Evolutionary conservation across 768 basidiomycete genomes (phyloP).

Genomic region (Arthromyces matolae): DNA sequence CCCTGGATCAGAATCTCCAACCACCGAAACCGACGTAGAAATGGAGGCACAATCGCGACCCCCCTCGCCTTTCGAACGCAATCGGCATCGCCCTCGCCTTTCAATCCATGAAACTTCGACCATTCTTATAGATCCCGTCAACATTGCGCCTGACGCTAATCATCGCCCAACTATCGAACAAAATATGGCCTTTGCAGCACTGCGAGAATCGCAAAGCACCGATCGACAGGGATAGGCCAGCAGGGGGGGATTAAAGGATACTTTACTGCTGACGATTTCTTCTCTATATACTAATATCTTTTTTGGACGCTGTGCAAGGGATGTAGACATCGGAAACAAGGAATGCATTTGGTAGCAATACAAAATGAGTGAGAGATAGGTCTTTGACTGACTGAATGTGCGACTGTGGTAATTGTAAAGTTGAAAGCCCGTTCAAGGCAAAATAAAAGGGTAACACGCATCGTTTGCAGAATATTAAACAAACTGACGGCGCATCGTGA

Average conservation of each 20-base stretch:
- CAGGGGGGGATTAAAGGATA: slow-evolving; percentile 12
- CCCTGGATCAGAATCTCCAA: slow-evolving; percentile 37
- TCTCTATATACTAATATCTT: too few relatives aligned
- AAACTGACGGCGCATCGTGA: slow-evolving; percentile 35
- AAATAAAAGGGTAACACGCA: slow-evolving; percentile 13
- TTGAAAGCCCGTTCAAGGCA: too few relatives aligned
- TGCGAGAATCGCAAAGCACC: slow-evolving; percentile 45
- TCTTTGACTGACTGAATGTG: too few relatives aligned
- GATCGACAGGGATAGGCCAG: slow-evolving; percentile 14
- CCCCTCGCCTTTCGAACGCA: slow-evolving; percentile 40
- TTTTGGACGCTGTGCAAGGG: too few relatives aligned
- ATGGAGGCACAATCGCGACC: slow-evolving; percentile 55
- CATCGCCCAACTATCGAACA: slow-evolving; percentile 75
- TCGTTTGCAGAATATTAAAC: slow-evolving; percentile 18
- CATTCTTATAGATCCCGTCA: slow-evolving; percentile 39
- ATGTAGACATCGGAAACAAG: too few relatives aligned
- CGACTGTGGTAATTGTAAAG: too few relatives aligned
- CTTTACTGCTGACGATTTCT: slow-evolving; percentile 8
- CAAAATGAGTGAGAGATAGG: too few relatives aligned
- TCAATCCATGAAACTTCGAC: slow-evolving; percentile 35
- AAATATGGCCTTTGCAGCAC: slow-evolving; percentile 78
- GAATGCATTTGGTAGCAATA: too few relatives aligned
- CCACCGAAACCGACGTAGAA: slow-evolving; percentile 52
- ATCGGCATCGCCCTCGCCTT: slow-evolving; percentile 20
- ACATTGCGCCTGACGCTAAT: slow-evolving; percentile 36